These are phyloP conservation scores for Suillus lakei DNA, from an alignment of 768 basidiomycete genomes.

Conservation along the genomic window DNA sequence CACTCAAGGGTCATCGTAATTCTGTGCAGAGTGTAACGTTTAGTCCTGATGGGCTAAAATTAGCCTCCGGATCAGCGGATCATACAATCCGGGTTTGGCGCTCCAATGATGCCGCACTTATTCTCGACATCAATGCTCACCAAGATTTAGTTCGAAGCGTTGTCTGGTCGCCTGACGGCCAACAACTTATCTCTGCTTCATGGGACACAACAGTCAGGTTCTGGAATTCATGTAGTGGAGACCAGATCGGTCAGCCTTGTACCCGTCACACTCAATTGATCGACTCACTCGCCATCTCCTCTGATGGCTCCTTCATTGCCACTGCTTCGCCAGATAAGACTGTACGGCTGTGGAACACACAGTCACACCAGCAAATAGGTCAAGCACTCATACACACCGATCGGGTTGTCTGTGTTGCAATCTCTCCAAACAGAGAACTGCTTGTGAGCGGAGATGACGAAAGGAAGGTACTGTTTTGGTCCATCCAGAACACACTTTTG, in stretches of 20 bases:
- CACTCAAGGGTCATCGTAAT: background rate
- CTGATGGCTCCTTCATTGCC: background rate
- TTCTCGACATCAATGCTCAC: background rate
- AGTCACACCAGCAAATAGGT: background rate
- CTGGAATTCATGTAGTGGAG: background rate
- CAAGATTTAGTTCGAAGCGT: background rate
- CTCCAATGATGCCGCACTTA: background rate
- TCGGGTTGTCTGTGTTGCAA: background rate
- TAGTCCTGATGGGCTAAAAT: background rate
- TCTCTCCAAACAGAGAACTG: background rate
- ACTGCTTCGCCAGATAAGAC: background rate
- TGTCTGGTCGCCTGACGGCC: background rate
- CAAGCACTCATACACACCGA: background rate
- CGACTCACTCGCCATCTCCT: background rate
- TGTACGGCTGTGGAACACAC: background rate
- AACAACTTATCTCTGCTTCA: background rate
- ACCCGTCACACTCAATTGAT: background rate
- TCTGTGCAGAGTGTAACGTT: accelerated
- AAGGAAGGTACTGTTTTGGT: background rate
- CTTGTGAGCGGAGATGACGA: background rate
- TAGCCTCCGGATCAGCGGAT: background rate
- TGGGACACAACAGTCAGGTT: background rate
- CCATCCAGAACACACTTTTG: background rate
- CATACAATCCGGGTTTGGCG: background rate
- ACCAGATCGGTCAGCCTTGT: background rate